phyloP scores from a whole-genome alignment of 345 rosid genomes.

The Gossypium turneri region DNA sequence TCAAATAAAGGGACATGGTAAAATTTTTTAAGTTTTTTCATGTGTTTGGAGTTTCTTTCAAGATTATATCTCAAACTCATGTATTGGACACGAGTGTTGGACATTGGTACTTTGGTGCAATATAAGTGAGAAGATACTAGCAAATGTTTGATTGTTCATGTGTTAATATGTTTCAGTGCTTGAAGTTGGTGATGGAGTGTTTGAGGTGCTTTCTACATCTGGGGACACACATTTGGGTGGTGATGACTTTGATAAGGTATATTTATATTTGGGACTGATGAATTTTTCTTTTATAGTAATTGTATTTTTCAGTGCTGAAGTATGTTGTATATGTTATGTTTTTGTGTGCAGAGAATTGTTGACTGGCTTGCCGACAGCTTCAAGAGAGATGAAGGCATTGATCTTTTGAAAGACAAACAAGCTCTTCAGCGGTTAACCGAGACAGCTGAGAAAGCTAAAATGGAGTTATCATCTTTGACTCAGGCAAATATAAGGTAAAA shows the following conservation, averaged over 20 bases:
- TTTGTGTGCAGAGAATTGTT: slow-evolving; percentile 67
- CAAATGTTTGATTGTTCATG: slow-evolving; percentile 1
- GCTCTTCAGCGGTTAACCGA: slow-evolving; percentile 95
- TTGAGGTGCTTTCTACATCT: slow-evolving; percentile 96
- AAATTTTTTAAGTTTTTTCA: too few relatives aligned
- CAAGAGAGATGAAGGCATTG: slow-evolving; percentile 90
- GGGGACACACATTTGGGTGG: slow-evolving; percentile 99
- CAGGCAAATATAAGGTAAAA: slow-evolving; percentile 79
- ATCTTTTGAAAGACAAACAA: slow-evolving; percentile 95
- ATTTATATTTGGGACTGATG: not conserved
- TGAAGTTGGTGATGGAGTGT: slow-evolving; percentile 99
- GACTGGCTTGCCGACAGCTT: slow-evolving; percentile 86
- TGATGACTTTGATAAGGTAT: slow-evolving; percentile 95
- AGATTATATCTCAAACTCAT: too few relatives aligned
- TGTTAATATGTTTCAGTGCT: slow-evolving; percentile 52
- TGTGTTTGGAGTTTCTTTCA: too few relatives aligned
- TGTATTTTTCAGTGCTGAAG: not conserved
- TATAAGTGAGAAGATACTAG: not conserved
- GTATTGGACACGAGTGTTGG: not conserved
- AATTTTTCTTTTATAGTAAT: not conserved
- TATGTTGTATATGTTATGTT: not conserved
- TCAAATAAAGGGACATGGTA: too few relatives aligned
- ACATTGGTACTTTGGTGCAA: too few relatives aligned
- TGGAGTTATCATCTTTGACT: slow-evolving; percentile 91
- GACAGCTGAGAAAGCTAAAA: slow-evolving; percentile 94